Base-by-base conservation (phyloP, 2,329 filamentous ascomycete species). In the Ophiosphaerella korrae region DNA sequence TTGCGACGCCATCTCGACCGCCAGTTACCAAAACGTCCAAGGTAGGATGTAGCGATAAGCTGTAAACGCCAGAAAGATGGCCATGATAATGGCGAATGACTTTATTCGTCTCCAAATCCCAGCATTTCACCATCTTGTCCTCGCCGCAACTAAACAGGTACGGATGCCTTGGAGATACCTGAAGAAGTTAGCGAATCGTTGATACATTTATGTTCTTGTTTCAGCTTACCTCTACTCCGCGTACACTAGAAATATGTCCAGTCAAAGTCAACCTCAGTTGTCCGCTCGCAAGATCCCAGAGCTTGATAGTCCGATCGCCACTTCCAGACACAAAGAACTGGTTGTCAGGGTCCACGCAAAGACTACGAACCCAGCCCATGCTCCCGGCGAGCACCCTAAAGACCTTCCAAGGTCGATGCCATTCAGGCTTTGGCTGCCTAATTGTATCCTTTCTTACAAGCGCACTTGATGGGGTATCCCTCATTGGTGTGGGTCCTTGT, bases 71-170 rank as follows among this genome's bases (percentile, higher is more conserved):
- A 64, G 90, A 96, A 18, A 99, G 79, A 77, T 99, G 94, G 14
- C 95, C 95, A 73, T 99, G 94, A 74, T 97, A 99, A 75, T 97
- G 92, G 39, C 64, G 63, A 6, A 70, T 70, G 24, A 99, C 94
- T 75, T 97, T 97, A 79, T 99, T 99, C n/a, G 93, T 97, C 75
- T 99, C 94, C 60, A 99, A 78, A 78, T 99, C 94, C 94, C 94
- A 99, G 77, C 94, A 99, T 77, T 99, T 99, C 56, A 99, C 94
- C 92, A 97, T 97, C 80, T 99, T 99, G 74, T 99, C 94, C 75
- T 99, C 94, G 51, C 91, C 95, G 68, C 94, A 99, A 9, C 92
- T 96, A 75, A 99, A 99, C 8, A 99, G 83, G 70, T 99, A 99
- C 0, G 94, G 95, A 76, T 99, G 94, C 40, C 94, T 82, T 13